phyloP scores from a whole-genome alignment of 2,329 filamentous ascomycete genomes.

The Celoporthe dispersa region DNA sequence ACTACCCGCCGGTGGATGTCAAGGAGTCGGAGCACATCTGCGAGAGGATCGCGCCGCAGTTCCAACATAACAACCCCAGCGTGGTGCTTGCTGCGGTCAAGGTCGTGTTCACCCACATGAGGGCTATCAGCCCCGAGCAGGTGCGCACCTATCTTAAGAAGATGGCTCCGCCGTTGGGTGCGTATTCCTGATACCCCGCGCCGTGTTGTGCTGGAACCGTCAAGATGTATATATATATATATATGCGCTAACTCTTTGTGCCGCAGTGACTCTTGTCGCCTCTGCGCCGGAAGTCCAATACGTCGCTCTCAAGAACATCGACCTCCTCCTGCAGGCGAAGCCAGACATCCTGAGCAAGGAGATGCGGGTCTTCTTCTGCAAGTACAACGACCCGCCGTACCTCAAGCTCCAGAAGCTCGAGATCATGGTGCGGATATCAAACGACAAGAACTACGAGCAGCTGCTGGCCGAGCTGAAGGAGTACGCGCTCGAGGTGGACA shows the following conservation, averaged over 20 bases:
- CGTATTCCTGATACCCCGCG: conserved; percentile 34
- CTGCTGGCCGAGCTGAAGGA: conserved; percentile 93
- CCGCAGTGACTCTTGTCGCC: conserved; percentile 87
- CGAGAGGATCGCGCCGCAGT: conserved; percentile 93
- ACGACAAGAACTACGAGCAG: conserved; percentile 95
- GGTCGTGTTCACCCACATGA: conserved; percentile 97
- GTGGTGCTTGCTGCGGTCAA: conserved; percentile 98
- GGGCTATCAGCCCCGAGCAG: conserved; percentile 75
- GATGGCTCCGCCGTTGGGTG: conserved; percentile 94
- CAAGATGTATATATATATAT: not conserved
- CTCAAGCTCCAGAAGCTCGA: conserved; percentile 97
- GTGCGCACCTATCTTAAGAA: conserved; percentile 91
- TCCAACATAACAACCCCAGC: conserved; percentile 97
- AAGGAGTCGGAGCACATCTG: conserved; percentile 99
- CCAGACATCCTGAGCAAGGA: conserved; percentile 97
- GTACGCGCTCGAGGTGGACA: conserved; percentile 96
- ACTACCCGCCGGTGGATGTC: conserved; percentile 83
- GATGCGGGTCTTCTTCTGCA: conserved; percentile 98
- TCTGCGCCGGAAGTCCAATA: conserved; percentile 98
- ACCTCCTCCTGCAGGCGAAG: conserved; percentile 92
- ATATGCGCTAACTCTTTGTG: conserved; percentile 11
- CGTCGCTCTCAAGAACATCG: conserved; percentile 93
- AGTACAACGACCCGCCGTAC: conserved; percentile 98
- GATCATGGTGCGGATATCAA: conserved; percentile 99
- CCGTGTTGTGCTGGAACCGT: conserved; percentile 5